Base-by-base conservation (phyloP, 1,284 basidiomycete species). In the Fomitiporia mediterranea region DNA sequence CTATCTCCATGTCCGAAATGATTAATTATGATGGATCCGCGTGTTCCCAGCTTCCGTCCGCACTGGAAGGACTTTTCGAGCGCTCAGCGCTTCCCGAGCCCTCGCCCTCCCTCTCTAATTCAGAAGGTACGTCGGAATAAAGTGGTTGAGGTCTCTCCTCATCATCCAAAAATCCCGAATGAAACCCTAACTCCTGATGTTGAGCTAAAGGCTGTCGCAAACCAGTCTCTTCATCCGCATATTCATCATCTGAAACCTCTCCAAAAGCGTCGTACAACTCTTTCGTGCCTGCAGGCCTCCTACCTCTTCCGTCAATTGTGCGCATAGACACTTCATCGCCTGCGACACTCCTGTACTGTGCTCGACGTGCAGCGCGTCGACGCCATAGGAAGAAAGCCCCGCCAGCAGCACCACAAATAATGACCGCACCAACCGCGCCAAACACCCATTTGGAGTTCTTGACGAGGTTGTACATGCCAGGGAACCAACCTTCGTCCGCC, bases 221-320 rank as follows among this genome's bases (percentile, higher is more conserved):
- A 39, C 75, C 75, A 3, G 83, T 83, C 62, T 79, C 76, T 65
- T 91, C 87, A 66, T 89, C 81, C 27, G 76, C 84, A 58, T 89
- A 83, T 35, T 80, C 79, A 25, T 82, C 79, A 61, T 90, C 87
- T 25, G 83, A 86, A 30, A 84, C 78, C 68, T 93, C 91, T 19
- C 91, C 92, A 71, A 95, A 95, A 13, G 93, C 92, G 70, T 95
- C 93, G 65, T 95, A 95, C 55, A 95, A 67, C 68, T 95, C 93
- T 72, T 88, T 91, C 39, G 88, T 85, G 17, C 80, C 78, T 25
- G 75, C 70, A 51, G 73, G 72, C 6, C 72, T 70, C 25, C 67
- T 67, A 6, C 73, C 70, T 23, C 67, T 67, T 27, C 68, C 66
- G 19, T 43, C 58, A 28, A 56, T 23, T 19, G 57, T n/a, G 48